Evolutionary conservation across 768 basidiomycete genomes (phyloP).

Genomic region (Psilocybe tampanensis): DNA sequence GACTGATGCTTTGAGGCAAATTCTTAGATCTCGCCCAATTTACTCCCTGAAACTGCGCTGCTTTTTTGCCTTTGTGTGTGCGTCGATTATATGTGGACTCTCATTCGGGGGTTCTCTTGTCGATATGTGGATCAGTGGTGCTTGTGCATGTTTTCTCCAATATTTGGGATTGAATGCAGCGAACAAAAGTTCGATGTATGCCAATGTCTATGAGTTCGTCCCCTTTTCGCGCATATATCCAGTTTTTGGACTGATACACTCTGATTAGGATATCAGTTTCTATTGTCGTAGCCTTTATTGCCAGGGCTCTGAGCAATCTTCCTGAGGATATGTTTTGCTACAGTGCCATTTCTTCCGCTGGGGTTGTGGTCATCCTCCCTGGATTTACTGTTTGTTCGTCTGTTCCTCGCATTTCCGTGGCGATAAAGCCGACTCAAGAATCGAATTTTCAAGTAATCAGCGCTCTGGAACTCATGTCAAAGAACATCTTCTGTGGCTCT

Average conservation of each 20-base stretch:
- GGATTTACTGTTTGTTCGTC: constrained; percentile 80
- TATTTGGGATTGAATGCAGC: constrained; percentile 84
- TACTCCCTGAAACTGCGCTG: constrained; percentile 73
- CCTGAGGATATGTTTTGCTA: constrained; percentile 83
- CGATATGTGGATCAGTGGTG: constrained; percentile 83
- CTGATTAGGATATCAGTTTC: constrained; percentile 73
- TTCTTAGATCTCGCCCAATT: constrained; percentile 66
- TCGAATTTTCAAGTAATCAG: constrained; percentile 56
- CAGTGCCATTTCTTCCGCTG: constrained; percentile 86
- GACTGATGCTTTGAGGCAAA: constrained; percentile 60
- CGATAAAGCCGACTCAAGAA: not conserved
- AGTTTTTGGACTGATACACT: not conserved
- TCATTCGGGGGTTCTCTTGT: constrained; percentile 81
- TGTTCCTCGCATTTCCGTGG: not conserved
- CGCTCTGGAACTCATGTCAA: constrained; percentile 79
- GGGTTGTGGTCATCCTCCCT: constrained; percentile 88
- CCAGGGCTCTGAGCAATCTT: constrained; percentile 77
- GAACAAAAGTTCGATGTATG: constrained; percentile 85
- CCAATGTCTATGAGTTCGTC: constrained; percentile 95
- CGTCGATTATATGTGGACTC: constrained; percentile 80
- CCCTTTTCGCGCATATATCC: not conserved
- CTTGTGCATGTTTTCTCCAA: constrained; percentile 69
- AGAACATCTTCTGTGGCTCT: constrained; percentile 79
- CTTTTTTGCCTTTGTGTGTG: constrained; percentile 73
- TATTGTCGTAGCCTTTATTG: constrained; percentile 82